Percentiles rank a stretch among this genome's conserved stretches.
Evolutionary conservation across 768 basidiomycete genomes (phyloP).

Genomic region (Pleurotus citrinopileatus): DNA sequence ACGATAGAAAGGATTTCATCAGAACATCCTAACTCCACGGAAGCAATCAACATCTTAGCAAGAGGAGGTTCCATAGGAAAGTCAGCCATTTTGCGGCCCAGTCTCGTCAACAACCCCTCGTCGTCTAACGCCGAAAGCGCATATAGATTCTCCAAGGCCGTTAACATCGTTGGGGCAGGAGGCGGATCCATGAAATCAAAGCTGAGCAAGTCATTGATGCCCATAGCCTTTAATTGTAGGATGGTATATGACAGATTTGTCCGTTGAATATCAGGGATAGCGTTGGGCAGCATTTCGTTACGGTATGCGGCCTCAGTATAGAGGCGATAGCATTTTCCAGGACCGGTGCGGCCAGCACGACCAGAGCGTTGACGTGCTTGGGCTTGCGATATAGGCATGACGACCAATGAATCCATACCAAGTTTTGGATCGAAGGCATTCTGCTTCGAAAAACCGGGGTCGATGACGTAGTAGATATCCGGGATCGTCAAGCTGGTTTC

Average conservation of each 20-base stretch:
- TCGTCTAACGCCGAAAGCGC: conserved; percentile 96
- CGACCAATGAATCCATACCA: conserved; percentile 98
- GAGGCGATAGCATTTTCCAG: conserved; percentile 96
- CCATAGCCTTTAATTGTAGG: conserved; percentile 97
- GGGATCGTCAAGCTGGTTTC: conserved; percentile 98
- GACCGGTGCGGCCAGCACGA: conserved; percentile 96
- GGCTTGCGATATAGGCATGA: conserved; percentile 98
- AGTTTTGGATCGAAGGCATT: conserved; percentile 96
- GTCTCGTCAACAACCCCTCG: conserved; percentile 89
- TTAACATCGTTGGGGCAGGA: conserved; percentile 94
- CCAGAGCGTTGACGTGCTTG: conserved; percentile 95
- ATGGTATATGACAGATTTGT: conserved; percentile 92
- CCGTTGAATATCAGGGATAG: conserved; percentile 97
- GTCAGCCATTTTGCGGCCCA: conserved; percentile 99
- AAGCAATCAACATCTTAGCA: conserved; percentile 98
- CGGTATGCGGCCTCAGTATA: conserved; percentile 98
- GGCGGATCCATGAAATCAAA: conserved; percentile 99
- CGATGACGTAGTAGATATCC: conserved; percentile 98
- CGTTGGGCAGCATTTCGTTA: conserved; percentile 97
- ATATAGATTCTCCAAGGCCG: conserved; percentile 91
- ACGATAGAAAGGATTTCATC: conserved; percentile 97
- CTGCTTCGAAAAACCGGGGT: conserved; percentile 98
- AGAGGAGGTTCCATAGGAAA: conserved; percentile 97
- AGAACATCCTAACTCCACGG: conserved; percentile 95
- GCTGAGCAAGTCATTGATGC: conserved; percentile 93